Evolutionary conservation across 2,329 filamentous ascomycete genomes (phyloP), one percentile per base, ranked within the genome.

Genomic region (Colletotrichum magnum): DNA sequence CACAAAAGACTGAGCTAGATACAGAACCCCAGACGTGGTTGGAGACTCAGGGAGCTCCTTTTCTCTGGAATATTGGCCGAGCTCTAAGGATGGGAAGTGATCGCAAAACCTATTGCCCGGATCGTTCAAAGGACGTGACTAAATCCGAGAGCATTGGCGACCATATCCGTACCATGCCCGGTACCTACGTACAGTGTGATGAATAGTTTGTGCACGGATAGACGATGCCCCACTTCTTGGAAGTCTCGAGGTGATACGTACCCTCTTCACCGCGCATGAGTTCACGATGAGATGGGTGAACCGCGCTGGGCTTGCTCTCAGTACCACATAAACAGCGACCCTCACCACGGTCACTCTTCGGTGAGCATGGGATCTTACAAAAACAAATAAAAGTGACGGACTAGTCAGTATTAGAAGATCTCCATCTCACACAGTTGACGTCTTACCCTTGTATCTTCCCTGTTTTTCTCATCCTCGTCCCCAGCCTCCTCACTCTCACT

Each of bases 211-310:
- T 36, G 32, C 32, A 36, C 9, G 7, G 32, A 36, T 3, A 24
- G 21, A 24, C 21, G 10, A 36, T 3, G 32, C 32, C 32, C 32
- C 32, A 36, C 32, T 10, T 36, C 32, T 36, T 32, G 6, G 6
- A 32, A 2, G 28, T 32, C 7, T 32, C 32, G 32, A 36, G 32
- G 32, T 12, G 62, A 53, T 64, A 68, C 61, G 53, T 64, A 60
- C 50, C 56, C 28, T 66, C 51, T 10, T 36, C 56, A 51, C 39
- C 62, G 66, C 66, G 62, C 56, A 48, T 12, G 16, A 57, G 43
- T 52, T 57, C 62, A 57, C 50, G 51, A 60, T 69, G 66, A 60
- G 52, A 57, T 45, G 52, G 52, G 54, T 54, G 41, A 45, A 68
- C 52, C 47, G 59, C 58, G 58, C 45, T 52, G 48, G 52, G 45